These are phyloP conservation scores for Cladosporium cucumerinum DNA, from an alignment of 2,329 filamentous ascomycete species.

Conservation along the genomic window DNA sequence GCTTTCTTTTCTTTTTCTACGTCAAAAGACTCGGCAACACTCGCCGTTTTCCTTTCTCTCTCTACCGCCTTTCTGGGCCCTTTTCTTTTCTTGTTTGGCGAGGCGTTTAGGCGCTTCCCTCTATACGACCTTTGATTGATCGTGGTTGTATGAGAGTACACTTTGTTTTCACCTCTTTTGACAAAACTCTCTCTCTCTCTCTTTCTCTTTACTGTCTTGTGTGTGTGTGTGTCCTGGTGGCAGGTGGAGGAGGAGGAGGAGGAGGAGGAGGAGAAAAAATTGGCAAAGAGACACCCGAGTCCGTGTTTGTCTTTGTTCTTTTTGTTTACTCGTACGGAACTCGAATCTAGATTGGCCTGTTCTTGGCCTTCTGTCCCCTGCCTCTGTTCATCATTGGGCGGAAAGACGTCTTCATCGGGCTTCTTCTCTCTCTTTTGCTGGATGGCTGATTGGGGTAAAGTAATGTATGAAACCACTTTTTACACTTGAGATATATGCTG, in stretches of 20 bases:
- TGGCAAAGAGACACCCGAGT: not conserved
- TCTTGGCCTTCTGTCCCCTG: not conserved
- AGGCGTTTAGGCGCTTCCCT: slow-evolving; percentile 11
- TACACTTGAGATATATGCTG: not conserved
- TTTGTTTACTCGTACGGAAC: not conserved
- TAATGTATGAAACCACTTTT: not conserved
- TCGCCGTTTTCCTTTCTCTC: not conserved
- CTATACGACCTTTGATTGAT: not conserved
- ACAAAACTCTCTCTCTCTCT: not conserved
- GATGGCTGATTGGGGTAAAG: not conserved
- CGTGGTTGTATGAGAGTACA: not conserved
- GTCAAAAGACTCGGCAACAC: not conserved
- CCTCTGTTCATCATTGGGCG: not conserved
- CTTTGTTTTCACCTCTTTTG: not conserved
- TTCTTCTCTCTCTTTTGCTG: not conserved
- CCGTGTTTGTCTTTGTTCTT: not conserved
- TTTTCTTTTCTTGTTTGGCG: not conserved
- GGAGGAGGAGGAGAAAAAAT: not conserved
- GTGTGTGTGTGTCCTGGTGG: not conserved
- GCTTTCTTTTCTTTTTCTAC: not conserved
- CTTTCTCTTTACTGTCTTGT: not conserved
- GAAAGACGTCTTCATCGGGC: not conserved
- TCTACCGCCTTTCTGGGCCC: not conserved
- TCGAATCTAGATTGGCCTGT: not conserved
- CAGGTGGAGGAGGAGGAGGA: not conserved